Evolutionary conservation across 768 basidiomycete species (phyloP).

Genomic region (Lactarius sp.): DNA sequence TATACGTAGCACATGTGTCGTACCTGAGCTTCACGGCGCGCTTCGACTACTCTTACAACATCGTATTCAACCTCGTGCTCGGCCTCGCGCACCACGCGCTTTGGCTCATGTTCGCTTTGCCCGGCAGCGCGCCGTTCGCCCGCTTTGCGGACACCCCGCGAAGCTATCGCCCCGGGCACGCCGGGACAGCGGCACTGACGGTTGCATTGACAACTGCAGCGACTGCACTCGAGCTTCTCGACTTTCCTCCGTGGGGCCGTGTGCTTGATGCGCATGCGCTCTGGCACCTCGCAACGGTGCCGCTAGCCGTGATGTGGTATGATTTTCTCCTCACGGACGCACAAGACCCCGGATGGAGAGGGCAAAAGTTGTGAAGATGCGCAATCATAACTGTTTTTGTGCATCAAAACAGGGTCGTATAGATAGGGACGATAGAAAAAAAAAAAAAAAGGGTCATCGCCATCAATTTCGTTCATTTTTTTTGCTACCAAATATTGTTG

Average conservation of each 20-base stretch:
- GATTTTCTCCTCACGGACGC: slow-evolving; percentile 75
- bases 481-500: background rate
- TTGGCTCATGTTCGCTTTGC: slow-evolving; percentile 73
- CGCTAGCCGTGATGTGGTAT: slow-evolving; percentile 79
- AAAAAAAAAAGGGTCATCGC: background rate
- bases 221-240: slow-evolving; percentile 79
- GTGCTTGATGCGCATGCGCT: slow-evolving; percentile 86
- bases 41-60: slow-evolving; percentile 95
- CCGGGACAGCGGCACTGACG: slow-evolving; percentile 51
- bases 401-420: background rate
- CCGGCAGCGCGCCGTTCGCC: slow-evolving; percentile 39
- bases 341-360: slow-evolving; percentile 62
- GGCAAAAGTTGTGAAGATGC: slow-evolving; percentile 31
- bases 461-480: background rate
- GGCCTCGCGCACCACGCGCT: slow-evolving; percentile 76
- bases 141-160: slow-evolving; percentile 53
- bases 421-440: background rate
- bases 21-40: slow-evolving; percentile 73
- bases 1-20: slow-evolving; percentile 65
- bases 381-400: background rate
- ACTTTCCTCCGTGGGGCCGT: slow-evolving; percentile 78
- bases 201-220: slow-evolving; percentile 69
- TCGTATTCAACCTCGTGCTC: slow-evolving; percentile 71
- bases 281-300: slow-evolving; percentile 87
- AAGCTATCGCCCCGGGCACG: slow-evolving; percentile 54